Conservation (phyloP, 2,329 filamentous ascomycete genomes). For the Penicillium palitans region DNA sequence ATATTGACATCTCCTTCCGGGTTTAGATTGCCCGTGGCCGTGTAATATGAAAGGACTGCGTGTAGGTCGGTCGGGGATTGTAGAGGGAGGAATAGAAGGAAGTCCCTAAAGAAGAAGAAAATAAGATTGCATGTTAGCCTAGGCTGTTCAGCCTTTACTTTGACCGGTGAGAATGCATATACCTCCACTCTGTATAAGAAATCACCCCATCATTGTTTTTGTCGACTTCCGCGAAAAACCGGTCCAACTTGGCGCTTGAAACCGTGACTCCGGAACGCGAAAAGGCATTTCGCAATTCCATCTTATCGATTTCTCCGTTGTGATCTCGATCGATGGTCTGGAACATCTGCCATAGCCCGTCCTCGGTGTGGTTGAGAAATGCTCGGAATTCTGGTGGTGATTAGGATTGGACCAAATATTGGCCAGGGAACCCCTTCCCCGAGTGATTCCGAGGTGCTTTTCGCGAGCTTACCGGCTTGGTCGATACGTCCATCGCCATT, state of each 20-base stretch:
- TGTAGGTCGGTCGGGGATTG: constrained; percentile 64
- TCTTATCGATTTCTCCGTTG: constrained; percentile 82
- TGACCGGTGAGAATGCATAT: constrained; percentile 43
- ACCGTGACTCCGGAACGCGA: constrained; percentile 74
- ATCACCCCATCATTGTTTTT: constrained; percentile 83
- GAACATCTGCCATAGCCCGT: constrained; percentile 79
- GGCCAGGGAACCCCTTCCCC: constrained; percentile 18
- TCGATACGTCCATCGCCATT: constrained; percentile 88
- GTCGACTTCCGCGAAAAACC: constrained; percentile 89
- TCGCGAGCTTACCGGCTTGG: constrained; percentile 68
- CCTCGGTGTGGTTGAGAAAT: constrained; percentile 86
- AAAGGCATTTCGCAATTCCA: constrained; percentile 80
- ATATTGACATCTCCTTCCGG: constrained; percentile 92
- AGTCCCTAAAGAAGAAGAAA: constrained; percentile 63
- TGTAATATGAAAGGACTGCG: constrained; percentile 87
- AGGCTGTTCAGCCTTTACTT: constrained; percentile 4
- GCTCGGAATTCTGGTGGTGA: constrained; percentile 71
- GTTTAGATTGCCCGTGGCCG: constrained; percentile 82
- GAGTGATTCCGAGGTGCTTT: constrained; percentile 13
- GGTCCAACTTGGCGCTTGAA: constrained; percentile 71
- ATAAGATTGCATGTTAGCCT: constrained; percentile 7
- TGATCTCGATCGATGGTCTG: constrained; percentile 80
- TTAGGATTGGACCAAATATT: constrained; percentile 23
- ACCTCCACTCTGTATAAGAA: constrained; percentile 96
- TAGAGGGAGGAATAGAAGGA: constrained; percentile 82